A percentile compares a stretch with the other conserved stretches of the same genome.
phyloP scores from a whole-genome alignment of 1,284 basidiomycete genomes.

The Pascua guehoae region DNA sequence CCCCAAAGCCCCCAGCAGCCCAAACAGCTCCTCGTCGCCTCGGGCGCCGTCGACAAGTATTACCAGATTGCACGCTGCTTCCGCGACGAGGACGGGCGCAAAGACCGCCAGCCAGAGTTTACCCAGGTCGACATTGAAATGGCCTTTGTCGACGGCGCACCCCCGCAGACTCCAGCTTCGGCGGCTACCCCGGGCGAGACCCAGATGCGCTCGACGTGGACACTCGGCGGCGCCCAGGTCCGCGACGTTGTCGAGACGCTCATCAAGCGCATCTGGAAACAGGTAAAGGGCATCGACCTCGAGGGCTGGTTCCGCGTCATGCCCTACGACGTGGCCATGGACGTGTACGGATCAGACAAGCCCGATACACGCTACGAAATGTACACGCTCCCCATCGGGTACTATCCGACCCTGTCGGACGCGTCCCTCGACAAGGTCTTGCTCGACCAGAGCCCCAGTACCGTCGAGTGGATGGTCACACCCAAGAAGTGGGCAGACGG shows the following conservation, averaged over 20 bases:
- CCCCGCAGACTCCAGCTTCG: conserved; percentile 45
- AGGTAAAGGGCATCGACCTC: conserved; percentile 55
- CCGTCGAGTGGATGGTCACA: conserved; percentile 48
- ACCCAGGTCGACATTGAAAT: conserved; percentile 96
- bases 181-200: conserved; percentile 1
- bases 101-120: conserved; percentile 93
- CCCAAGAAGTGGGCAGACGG: conserved; percentile 32
- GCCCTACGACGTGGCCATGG: conserved; percentile 82
- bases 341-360: conserved; percentile 90
- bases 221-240: conserved; percentile 77
- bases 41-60: conserved; percentile 83
- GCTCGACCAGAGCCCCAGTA: conserved; percentile 41
- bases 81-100: conserved; percentile 89
- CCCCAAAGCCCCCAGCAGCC: conserved; percentile 95
- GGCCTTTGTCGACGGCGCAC: conserved; percentile 78
- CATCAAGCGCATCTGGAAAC: conserved; percentile 69
- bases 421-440: conserved; percentile 44
- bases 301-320: conserved; percentile 71
- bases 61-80: conserved; percentile 93
- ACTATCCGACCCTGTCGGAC: conserved; percentile 47
- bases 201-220: conserved; percentile 57
- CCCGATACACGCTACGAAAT: conserved; percentile 84
- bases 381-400: conserved; percentile 54
- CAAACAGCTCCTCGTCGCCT: conserved; percentile 87
- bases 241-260: conserved; percentile 69